These are phyloP conservation scores for Epichloe sibirici DNA, from an alignment of 2,329 filamentous ascomycete species.

Conservation along the genomic window DNA sequence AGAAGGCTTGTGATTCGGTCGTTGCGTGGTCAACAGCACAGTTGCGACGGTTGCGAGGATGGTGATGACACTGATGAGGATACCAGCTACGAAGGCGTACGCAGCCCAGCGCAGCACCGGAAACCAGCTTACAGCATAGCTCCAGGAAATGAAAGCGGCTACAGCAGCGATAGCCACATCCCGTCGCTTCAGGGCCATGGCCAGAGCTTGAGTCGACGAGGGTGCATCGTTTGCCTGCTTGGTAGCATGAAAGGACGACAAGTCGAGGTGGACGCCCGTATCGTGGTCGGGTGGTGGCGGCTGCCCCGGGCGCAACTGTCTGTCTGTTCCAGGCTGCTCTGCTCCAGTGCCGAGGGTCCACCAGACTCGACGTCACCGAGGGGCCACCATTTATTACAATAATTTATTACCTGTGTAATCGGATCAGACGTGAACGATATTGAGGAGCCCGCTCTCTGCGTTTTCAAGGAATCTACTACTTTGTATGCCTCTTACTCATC, in stretches of 20 bases:
- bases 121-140: slow-evolving; percentile 70
- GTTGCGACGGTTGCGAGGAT: slow-evolving; percentile 42
- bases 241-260: not conserved
- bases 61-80: slow-evolving; percentile 42
- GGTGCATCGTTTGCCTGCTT: slow-evolving; percentile 18
- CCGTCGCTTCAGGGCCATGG: slow-evolving; percentile 62
- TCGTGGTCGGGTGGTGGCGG: not conserved
- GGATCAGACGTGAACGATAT: not conserved
- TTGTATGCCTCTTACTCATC: not conserved
- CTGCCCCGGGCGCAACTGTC: not conserved
- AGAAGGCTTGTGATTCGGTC: slow-evolving; percentile 27
- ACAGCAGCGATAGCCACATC: slow-evolving; percentile 57
- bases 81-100: slow-evolving; percentile 69
- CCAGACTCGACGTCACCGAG: not conserved
- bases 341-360: no score
- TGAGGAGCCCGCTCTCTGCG: not conserved
- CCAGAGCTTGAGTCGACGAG: slow-evolving; percentile 17
- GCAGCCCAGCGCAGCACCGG: slow-evolving; percentile 73
- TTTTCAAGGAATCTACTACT: not conserved
- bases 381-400: not conserved
- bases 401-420: no score
- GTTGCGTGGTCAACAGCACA: slow-evolving; percentile 41
- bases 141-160: slow-evolving; percentile 75
- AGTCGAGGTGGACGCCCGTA: not conserved
- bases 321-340: no score